Conservation (phyloP, 2,329 filamentous ascomycete species). For the Venturia pyrina region DNA sequence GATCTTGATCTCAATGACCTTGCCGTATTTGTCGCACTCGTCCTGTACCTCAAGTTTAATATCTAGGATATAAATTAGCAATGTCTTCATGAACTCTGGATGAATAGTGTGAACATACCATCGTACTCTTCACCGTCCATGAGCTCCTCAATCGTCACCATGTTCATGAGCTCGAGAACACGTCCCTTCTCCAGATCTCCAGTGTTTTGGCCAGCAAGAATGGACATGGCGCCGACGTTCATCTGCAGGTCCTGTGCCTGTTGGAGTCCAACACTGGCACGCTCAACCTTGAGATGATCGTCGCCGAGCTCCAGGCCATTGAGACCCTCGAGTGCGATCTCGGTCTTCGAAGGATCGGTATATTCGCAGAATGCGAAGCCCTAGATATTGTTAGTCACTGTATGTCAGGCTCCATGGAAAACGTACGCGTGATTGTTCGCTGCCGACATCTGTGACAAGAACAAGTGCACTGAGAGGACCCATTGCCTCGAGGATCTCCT, state of each 20-base stretch:
- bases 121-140: conserved; percentile 93
- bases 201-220: conserved; percentile 84
- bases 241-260: conserved; percentile 88
- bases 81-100: conserved; percentile 7
- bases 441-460: conserved; percentile 68
- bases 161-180: conserved; percentile 90
- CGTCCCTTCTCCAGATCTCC: conserved; percentile 68
- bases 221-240: conserved; percentile 94
- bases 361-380: conserved; percentile 98
- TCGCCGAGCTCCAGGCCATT: conserved; percentile 92
- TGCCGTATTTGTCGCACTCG: conserved; percentile 86
- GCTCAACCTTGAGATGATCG: conserved; percentile 70
- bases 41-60: conserved; percentile 91
- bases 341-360: conserved; percentile 63
- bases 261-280: conserved; percentile 88
- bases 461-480: conserved; percentile 89
- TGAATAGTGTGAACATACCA: conserved; percentile 44
- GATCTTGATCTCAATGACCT: conserved; percentile 80
- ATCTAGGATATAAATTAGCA: conserved; percentile 52
- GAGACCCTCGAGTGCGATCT: conserved; percentile 79
- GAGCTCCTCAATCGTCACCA: conserved; percentile 94
- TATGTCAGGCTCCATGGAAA: conserved; percentile 13
- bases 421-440: conserved; percentile 77
- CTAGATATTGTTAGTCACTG: conserved; percentile 33
- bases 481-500: conserved; percentile 81